Evolutionary conservation across 1,284 basidiomycete genomes (phyloP).

Genomic region (Ganoderma leucocontextum): DNA sequence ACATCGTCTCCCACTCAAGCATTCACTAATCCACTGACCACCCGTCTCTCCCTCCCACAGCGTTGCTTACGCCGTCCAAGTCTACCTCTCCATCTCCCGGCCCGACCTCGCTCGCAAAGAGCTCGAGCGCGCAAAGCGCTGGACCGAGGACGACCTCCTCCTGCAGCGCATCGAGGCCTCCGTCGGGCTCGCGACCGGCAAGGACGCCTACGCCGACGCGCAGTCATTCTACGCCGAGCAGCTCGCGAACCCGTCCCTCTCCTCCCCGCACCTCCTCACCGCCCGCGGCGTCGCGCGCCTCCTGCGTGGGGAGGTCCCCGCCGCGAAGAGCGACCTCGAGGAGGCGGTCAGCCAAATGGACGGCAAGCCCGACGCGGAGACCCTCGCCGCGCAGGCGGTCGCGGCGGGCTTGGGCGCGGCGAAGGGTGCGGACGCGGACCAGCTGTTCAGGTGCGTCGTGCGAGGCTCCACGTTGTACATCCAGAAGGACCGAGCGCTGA

Average conservation of each 20-base stretch:
- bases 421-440: conserved; percentile 65
- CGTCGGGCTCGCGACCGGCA: conserved; percentile 83
- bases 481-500: background rate
- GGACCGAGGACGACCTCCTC: conserved; percentile 90
- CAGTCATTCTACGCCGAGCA: conserved; percentile 94
- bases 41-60: conserved; percentile 50
- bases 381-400: conserved; percentile 75
- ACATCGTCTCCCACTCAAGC: too few species aligned
- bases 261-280: conserved; percentile 79
- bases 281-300: conserved; percentile 88
- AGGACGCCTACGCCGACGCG: conserved; percentile 75
- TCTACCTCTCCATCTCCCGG: conserved; percentile 87
- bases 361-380: conserved; percentile 65
- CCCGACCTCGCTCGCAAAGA: conserved; percentile 88
- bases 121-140: conserved; percentile 81
- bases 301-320: conserved; percentile 80
- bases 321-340: conserved; percentile 85
- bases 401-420: conserved; percentile 71
- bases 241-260: conserved; percentile 83
- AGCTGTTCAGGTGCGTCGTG: conserved; percentile 69
- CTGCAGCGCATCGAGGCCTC: conserved; percentile 91
- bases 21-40: background rate
- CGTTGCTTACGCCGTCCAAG: conserved; percentile 82
- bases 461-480: conserved; percentile 13
- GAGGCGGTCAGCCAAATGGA: conserved; percentile 73